Evolutionary conservation across 345 rosid species (phyloP).

Genomic region (Arabidopsis thaliana): TAIR10.1 NC_003076.8:6083001-6083500

Average conservation of each 20-base stretch:
- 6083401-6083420: background rate
- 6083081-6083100: background rate
- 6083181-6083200: background rate
- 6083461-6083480: background rate
- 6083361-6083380: background rate
- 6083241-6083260: too few relatives aligned
- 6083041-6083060: background rate
- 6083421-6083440: background rate
- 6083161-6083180: background rate
- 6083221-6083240: too few relatives aligned
- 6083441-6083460: background rate
- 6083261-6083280: background rate
- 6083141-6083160: background rate
- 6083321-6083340: background rate
- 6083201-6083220: too few relatives aligned
- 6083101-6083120: background rate
- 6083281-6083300: background rate
- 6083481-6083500: background rate
- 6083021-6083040: constrained; percentile 15
- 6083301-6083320: background rate
- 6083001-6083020: constrained; percentile 23
- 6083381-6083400: background rate
- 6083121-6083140: background rate
- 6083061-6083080: background rate
- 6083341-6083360: background rate